A percentile compares a stretch with the other conserved stretches of the same genome.
These are phyloP conservation scores for Cupressus sempervirens DNA, from an alignment of 75 land plant species.

Conservation along the genomic window DNA sequence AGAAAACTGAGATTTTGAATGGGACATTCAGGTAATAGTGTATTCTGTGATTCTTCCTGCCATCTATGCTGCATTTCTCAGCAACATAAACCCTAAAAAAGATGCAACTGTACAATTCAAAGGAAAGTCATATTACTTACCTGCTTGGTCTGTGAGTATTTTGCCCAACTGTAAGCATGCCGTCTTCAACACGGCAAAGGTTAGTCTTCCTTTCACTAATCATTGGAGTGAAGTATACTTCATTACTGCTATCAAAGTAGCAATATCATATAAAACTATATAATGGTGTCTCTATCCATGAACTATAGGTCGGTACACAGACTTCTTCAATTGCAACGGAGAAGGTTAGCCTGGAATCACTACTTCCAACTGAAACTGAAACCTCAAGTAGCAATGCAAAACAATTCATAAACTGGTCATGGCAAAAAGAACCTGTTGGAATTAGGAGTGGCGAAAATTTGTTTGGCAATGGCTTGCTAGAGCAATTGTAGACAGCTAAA, in stretches of 20 bases:
- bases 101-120: slow-evolving; percentile 26
- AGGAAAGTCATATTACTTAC: slow-evolving; percentile 29
- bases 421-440: slow-evolving; percentile 25
- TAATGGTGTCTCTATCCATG: neutral
- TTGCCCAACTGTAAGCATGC: slow-evolving; percentile 43
- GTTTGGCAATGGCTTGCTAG: slow-evolving; percentile 35
- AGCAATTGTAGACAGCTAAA: slow-evolving; percentile 52
- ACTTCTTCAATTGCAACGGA: slow-evolving; percentile 16
- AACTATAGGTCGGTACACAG: slow-evolving; percentile 25
- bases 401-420: slow-evolving; percentile 16
- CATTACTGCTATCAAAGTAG: no score
- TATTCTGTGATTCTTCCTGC: slow-evolving; percentile 7
- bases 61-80: slow-evolving; percentile 37
- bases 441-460: slow-evolving; percentile 14
- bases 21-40: slow-evolving; percentile 25
- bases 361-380: neutral
- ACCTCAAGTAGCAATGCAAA: neutral
- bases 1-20: neutral
- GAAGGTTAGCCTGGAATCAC: neutral
- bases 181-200: slow-evolving; percentile 49
- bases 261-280: neutral
- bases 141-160: slow-evolving; percentile 51
- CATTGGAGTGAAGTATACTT: neutral
- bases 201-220: slow-evolving; percentile 10
- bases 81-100: slow-evolving; percentile 17